Evolutionary conservation across 23 red algal species (phyloP), one percentile per base, ranked within the genome.

Genomic region (Gracilaria gracilis): DNA sequence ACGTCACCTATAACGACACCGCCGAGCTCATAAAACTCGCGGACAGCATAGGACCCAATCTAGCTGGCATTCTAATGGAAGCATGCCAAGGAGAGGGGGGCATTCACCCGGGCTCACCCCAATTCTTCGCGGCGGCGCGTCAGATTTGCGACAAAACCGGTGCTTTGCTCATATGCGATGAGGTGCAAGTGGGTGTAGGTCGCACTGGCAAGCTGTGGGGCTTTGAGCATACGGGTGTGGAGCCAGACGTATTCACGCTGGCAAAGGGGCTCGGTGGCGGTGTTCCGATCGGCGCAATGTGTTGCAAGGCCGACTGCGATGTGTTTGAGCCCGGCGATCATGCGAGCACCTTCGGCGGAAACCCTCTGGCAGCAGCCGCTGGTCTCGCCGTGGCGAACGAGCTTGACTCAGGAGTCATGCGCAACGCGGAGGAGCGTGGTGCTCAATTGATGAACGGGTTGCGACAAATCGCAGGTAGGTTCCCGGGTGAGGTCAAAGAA

Each of bases 201-300:
- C 88, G 96, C 25, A 98, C 96, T 4, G 96, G 96, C 8, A 62
- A 69, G 58, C 36, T 98, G 69, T 98, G 93, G 86, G 96, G 93
- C 24, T 95, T 90, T 42, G 93, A 98, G 62, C 88, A 98, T 46
- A 82, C 82, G n/a, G 89, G 71, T 55, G 83, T 95, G 1, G 53
- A 87, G 51, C 97, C 97, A 20, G 93, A 95, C 65, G 89, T 92
- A 6, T 94, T 98, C 65, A 98, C 93, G 34, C 65, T 91, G 20
- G 97, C 97, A 16, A 98, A 95, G 84, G 97, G 97, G 17, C 79
- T 98, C n/a, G 97, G 80, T 34, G 97, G 94, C 44, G 97, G 97
- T 11, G 83, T 98, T 80, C 97, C 97, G 29, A 98, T 98, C 29
- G 96, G 97, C n/a, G 97, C 97, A 39, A 96, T 98, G 94, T 76